Evolutionary conservation across 805 yeast genomes (phyloP), one percentile per base, ranked within the genome.

Genomic region (Dipodascopsis tothii): DNA sequence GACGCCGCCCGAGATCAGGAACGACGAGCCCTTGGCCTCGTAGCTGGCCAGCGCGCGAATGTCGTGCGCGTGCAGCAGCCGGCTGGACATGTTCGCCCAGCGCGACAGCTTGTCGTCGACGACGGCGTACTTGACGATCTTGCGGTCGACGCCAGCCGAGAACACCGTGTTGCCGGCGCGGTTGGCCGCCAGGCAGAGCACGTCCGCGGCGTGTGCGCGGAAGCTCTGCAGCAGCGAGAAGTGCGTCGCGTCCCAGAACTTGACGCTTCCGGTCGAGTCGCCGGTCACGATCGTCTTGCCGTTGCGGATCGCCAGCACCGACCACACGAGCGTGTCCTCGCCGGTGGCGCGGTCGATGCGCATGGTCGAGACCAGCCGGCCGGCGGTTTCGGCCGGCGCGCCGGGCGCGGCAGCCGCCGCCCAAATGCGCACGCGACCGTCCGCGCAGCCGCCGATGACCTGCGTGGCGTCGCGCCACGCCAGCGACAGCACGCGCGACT

Each of bases 391-490:
- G 18, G 38, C 38, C 4, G 44, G 43, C 17, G 23, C 37, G 14
- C 43, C 42, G 20, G 51, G 50, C 1, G 58, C 57, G 14, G 70
- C 62, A 17, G 63, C 60, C 18, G 69, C 64, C 14, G 74, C 66
- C 96, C 97, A 92, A 37, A 83, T 78, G 60, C 96, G 76, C 30
- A 92, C 73, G 58, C 84, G 75, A 19, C 95, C 98, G 63, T 92
- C 97, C 1, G 96, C 84, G 63, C 97, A 92, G 9, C 98, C 98
- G 39, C 96, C 96, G 33, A 86, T 75, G 28, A 92, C 66, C 48
- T 71, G 66, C 5, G 74, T 74, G 52, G 80, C 72, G 17, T 72
- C 74, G 46, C 73, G 73, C 94, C 95, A 92, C 43, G 83, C 74
- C 34, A 92, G 61, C 43, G 85, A 74, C 57, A 92, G 69, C 1